Conservation (phyloP, 2,329 filamentous ascomycete species). For the Aspergillus quadrilineatus region DNA sequence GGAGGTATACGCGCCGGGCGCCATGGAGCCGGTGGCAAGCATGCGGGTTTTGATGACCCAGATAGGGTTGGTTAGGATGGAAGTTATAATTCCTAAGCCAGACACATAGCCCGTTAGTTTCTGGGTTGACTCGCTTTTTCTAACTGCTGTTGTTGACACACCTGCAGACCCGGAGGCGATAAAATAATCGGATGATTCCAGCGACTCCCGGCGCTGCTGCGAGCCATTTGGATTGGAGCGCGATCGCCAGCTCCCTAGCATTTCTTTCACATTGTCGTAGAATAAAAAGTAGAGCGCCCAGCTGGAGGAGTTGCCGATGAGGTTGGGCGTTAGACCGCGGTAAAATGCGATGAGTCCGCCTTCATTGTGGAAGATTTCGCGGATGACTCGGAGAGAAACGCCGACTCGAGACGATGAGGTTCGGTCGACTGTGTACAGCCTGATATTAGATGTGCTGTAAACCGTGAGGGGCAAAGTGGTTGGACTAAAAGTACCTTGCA, state of each 20-base stretch:
- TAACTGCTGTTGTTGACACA: constrained; percentile 29
- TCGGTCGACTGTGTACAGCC: constrained; percentile 49
- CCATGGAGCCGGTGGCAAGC: constrained; percentile 75
- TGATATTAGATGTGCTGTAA: background rate
- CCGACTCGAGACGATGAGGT: constrained; percentile 49
- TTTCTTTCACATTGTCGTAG: constrained; percentile 60
- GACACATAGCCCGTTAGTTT: background rate
- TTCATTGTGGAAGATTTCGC: constrained; percentile 54
- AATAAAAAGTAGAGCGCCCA: constrained; percentile 92
- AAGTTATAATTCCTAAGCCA: constrained; percentile 65
- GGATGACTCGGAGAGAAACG: constrained; percentile 54
- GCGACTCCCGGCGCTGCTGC: constrained; percentile 17
- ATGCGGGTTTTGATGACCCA: constrained; percentile 99
- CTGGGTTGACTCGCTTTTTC: background rate
- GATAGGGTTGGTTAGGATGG: constrained; percentile 85
- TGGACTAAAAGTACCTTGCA: constrained; percentile 67
- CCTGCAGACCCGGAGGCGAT: constrained; percentile 65
- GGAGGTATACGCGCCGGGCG: constrained; percentile 75
- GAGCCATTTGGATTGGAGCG: constrained; percentile 28
- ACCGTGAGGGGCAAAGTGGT: background rate
- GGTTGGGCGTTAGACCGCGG: constrained; percentile 83
- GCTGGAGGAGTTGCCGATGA: constrained; percentile 83
- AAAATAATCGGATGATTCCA: constrained; percentile 74
- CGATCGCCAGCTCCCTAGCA: constrained; percentile 46
- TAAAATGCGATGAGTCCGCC: constrained; percentile 71